These are phyloP conservation scores for Ogataea degrootiae DNA, from an alignment of 805 yeast species.

Conservation along the genomic window DNA sequence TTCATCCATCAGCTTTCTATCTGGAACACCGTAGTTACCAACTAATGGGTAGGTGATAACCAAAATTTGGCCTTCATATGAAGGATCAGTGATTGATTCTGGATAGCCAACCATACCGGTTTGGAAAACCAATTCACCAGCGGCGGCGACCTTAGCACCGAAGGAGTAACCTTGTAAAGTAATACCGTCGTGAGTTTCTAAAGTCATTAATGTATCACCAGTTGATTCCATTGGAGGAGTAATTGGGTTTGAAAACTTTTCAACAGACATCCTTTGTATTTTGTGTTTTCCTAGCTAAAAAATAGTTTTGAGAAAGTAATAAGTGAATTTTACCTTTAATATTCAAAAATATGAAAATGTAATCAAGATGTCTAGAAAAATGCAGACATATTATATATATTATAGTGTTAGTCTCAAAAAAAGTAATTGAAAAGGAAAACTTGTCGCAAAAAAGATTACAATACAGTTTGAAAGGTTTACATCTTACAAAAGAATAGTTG, in stretches of 20 bases:
- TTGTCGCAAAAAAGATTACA: neutral
- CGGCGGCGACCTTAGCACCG: constrained; percentile 83
- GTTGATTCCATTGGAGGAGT: constrained; percentile 85
- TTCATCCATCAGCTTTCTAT: constrained; percentile 70
- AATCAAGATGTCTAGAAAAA: neutral
- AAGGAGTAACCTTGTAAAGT: constrained; percentile 93
- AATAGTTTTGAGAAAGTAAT: constrained; percentile 1
- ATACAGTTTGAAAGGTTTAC: neutral
- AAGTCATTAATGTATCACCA: constrained; percentile 78
- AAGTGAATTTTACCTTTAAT: neutral
- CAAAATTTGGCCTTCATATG: constrained; percentile 94
- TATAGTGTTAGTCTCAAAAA: neutral
- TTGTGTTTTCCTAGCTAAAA: neutral
- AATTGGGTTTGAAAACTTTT: constrained; percentile 69
- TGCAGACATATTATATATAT: neutral
- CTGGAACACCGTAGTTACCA: constrained; percentile 99
- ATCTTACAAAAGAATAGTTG: neutral
- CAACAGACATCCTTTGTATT: constrained; percentile 29
- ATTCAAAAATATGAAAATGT: neutral
- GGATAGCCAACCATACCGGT: constrained; percentile 99
- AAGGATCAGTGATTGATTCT: constrained; percentile 96
- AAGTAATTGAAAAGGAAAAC: neutral
- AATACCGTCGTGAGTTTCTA: constrained; percentile 84
- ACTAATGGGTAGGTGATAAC: constrained; percentile 96
- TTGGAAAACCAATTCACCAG: constrained; percentile 98